Conservation (phyloP, 192 early-diverging fungal species). For the Spizellomyces punctatus region DNA sequence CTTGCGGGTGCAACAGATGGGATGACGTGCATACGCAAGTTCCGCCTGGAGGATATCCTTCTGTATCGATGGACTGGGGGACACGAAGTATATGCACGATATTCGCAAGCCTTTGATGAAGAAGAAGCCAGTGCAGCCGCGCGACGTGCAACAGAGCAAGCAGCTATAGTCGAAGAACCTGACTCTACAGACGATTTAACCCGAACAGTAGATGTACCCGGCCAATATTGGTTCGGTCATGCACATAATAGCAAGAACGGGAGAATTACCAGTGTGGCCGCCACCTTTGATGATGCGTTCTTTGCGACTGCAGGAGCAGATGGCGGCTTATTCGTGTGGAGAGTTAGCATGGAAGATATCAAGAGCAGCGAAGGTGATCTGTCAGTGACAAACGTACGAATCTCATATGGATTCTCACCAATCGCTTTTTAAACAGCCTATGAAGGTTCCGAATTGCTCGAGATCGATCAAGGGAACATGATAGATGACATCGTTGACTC, state of each 20-base stretch:
- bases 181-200: slow-evolving; percentile 22
- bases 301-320: slow-evolving; percentile 48
- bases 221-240: slow-evolving; percentile 59
- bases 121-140: slow-evolving; percentile 35
- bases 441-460: slow-evolving; percentile 17
- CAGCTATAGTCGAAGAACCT: slow-evolving; percentile 19
- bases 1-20: slow-evolving; percentile 48
- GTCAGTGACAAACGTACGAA: background rate
- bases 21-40: slow-evolving; percentile 44
- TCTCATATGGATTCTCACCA: background rate
- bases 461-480: slow-evolving; percentile 17
- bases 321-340: slow-evolving; percentile 59
- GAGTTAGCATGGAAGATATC: slow-evolving; percentile 39
- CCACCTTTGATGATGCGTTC: slow-evolving; percentile 60
- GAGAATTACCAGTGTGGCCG: slow-evolving; percentile 35
- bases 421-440: slow-evolving; percentile 7
- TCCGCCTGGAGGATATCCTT: slow-evolving; percentile 49
- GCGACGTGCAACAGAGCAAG: slow-evolving; percentile 9
- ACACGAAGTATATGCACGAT: slow-evolving; percentile 49
- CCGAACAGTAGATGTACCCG: slow-evolving; percentile 20
- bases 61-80: slow-evolving; percentile 42
- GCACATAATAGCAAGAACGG: slow-evolving; percentile 52
- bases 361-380: slow-evolving; percentile 37
- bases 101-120: slow-evolving; percentile 38
- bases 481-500: slow-evolving; percentile 54